These are phyloP conservation scores for Botrytis tulipae DNA, from an alignment of 2,329 filamentous ascomycete species.

Conservation along the genomic window DNA sequence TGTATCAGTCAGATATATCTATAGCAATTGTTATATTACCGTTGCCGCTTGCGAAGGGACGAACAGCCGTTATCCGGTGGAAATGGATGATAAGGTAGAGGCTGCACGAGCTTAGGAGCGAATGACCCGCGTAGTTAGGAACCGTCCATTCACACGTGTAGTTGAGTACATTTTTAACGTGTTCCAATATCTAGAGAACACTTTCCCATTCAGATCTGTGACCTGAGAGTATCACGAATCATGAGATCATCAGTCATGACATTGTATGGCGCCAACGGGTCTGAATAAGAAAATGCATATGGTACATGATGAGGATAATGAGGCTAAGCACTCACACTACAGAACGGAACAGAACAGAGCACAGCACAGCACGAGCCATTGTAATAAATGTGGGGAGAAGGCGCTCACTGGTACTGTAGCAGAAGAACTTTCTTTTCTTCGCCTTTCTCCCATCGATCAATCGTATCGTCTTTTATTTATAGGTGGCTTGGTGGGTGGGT, in stretches of 20 bases:
- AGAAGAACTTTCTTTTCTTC: background rate
- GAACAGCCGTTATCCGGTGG: background rate
- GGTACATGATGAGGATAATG: background rate
- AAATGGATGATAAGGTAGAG: background rate
- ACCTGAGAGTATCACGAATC: background rate
- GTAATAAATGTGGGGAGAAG: background rate
- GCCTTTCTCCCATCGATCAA: background rate
- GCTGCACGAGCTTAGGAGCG: background rate
- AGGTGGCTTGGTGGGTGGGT: no score
- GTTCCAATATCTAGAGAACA: background rate
- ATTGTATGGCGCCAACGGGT: background rate
- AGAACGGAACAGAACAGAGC: no score
- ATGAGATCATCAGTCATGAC: background rate
- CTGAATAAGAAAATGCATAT: background rate
- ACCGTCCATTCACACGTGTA: background rate
- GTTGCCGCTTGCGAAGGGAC: background rate
- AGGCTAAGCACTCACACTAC: background rate
- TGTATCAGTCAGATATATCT: background rate
- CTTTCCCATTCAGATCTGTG: background rate
- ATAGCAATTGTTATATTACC: background rate
- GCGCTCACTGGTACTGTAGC: background rate
- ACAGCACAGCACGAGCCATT: slow-evolving; percentile 2
- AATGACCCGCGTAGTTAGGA: background rate
- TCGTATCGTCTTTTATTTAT: background rate
- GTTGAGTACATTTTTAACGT: background rate